These are phyloP conservation scores for Parastagonospora nodorum DNA, from an alignment of 2,329 filamentous ascomycete genomes.

Conservation along the genomic window DNA sequence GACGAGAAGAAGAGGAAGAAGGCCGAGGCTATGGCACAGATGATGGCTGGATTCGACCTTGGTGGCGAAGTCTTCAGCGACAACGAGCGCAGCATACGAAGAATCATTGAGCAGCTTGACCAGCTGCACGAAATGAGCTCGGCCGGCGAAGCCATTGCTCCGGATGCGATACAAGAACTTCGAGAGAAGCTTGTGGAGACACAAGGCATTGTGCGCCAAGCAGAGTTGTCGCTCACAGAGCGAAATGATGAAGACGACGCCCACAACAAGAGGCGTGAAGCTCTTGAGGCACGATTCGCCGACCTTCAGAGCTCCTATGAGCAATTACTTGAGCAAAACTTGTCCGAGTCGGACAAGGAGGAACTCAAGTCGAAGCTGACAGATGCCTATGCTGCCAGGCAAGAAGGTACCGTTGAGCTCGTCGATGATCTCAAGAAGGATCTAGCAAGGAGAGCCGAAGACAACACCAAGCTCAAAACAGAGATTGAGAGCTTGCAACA, in stretches of 20 bases:
- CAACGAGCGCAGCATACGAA: constrained; percentile 83
- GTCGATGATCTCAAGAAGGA: constrained; percentile 79
- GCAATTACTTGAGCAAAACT: constrained; percentile 76
- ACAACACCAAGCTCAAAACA: constrained; percentile 79
- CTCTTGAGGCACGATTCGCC: constrained; percentile 77
- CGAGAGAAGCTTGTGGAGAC: constrained; percentile 82
- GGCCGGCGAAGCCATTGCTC: constrained; percentile 76
- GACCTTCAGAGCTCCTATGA: constrained; percentile 83
- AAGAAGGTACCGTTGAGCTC: constrained; percentile 73
- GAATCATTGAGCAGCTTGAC: constrained; percentile 83
- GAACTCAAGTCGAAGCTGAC: constrained; percentile 82
- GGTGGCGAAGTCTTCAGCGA: constrained; percentile 92
- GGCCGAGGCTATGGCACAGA: constrained; percentile 98
- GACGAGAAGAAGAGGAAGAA: constrained; percentile 99
- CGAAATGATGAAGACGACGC: constrained; percentile 66
- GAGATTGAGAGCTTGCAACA: constrained; percentile 81
- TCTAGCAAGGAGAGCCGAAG: constrained; percentile 75
- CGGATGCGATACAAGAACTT: constrained; percentile 79
- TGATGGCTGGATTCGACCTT: constrained; percentile 99
- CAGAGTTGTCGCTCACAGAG: constrained; percentile 82
- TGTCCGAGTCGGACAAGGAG: constrained; percentile 77
- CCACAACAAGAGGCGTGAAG: constrained; percentile 68
- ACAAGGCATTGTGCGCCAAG: constrained; percentile 90
- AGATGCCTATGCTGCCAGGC: constrained; percentile 75
- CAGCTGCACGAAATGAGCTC: constrained; percentile 76